Evolutionary conservation across 2,329 filamentous ascomycete species (phyloP), one percentile per base, ranked within the genome.

Genomic region (Polytolypa hystricis): DNA sequence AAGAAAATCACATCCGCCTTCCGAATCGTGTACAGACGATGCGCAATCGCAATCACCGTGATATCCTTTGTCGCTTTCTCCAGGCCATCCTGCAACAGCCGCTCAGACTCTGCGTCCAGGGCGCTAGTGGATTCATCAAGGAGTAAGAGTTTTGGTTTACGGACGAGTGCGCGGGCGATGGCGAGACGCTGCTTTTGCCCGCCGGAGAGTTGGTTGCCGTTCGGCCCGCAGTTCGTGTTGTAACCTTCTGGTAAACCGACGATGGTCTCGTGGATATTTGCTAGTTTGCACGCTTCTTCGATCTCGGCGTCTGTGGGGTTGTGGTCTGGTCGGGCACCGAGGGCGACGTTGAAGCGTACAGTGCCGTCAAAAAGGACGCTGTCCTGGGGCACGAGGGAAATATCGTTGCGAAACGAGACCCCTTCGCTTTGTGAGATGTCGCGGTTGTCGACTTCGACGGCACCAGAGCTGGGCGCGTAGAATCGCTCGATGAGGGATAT

Each of bases 1-100:
- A 89, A 79, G 49, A 82, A 85, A 33, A 89, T 89, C 11, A 80
- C 66, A 53, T 91, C 79, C 2, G 83, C 82, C 47, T 85, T 80
- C 52, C 82, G 79, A 23, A 83, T 76, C 14, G 79, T 86, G 1
- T 77, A 77, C 35, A 86, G 64, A 7, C 81, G 68, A 53, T 86
- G 82, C 2, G 82, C 82, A 11, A 87, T 79, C 5, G 80, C 79
- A 4, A 86, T 67, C 45, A 80, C 81, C 4, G 82, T 71, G 15
- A 51, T 48, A 27, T 42, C 78, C 18, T 43, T 39, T 1, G 73
- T 74, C 33, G 39, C 55, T 35, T 65, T 67, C 63, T 83, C 76
- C 49, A 85, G 74, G 0, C 79, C 79, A 2, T 65, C 66, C 54
- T 84, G 75, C 19, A 82, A 72, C 4, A 76, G 61, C 43, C 69